Base-by-base conservation (phyloP, 495 filamentous ascomycete genomes). In the Penicillium dipodomyicola region DNA sequence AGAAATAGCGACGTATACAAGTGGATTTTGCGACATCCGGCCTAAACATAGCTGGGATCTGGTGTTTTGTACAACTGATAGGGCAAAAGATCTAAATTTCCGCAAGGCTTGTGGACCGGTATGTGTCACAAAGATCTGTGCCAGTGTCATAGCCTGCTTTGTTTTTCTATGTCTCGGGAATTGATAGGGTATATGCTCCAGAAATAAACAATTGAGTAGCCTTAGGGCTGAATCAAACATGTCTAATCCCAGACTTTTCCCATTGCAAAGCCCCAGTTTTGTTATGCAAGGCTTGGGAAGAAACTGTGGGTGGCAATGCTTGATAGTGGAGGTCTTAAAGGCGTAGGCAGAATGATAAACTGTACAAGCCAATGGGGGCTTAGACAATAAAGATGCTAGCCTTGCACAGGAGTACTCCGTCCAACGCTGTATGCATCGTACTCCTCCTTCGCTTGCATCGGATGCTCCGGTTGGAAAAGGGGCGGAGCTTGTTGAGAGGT, bases 181-280 rank as follows among this genome's bases (percentile, higher is more conserved):
- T 4, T 4, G 3, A 23, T 30, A 19, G 35, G 20, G 17, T 9
- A 39, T 14, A 39, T 9, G 19, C 15, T 39, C 49, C 23, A 19
- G 14, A 52, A 52, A 52, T 52, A 52, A 29, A 9, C 14, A 40
- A 52, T 41, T 40, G 35, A 40, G 49, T 19, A 40, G 49, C 49
- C 49, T 52, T 29, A 23, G n/a, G 22, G 9, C 15, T 54, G 15
- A 35, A 46, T 4, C 40, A 45, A 33, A 32, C 17, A 5, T 5
- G n/a, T 39, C 35, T 17, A 39, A 6, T 39, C 35, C 7, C 7
- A 8, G 15, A 6, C 11, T 20, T 35, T 14, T 35, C 7, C 15
- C 1, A 12, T 45, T 15, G 2, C 9, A 22, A 22, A 22, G 30
- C 10, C 9, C n/a, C 5, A 14, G 33, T 4, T 52, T 22, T 7